Evolutionary conservation across 164 flowering plant genomes (phyloP).

Genomic region (Pachysandra terminalis): DNA sequence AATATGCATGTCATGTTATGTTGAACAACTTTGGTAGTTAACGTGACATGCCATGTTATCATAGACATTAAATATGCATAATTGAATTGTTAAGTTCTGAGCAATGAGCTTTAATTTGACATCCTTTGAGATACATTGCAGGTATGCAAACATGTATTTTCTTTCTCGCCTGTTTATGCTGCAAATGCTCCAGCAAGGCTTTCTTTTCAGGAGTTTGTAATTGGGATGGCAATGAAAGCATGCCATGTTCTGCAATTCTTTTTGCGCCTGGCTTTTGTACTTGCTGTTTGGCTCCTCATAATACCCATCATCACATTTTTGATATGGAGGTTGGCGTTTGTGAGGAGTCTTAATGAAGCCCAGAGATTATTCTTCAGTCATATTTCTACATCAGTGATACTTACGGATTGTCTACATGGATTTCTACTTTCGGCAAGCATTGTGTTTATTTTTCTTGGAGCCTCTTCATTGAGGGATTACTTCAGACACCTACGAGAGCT

Average conservation of each 20-base stretch:
- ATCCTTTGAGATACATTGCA: conserved; percentile 31
- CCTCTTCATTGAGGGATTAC: conserved; percentile 93
- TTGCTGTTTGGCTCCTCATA: conserved; percentile 91
- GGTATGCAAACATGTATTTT: conserved; percentile 96
- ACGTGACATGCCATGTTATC: no score
- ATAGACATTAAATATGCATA: no score
- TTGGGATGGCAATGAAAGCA: conserved; percentile 94
- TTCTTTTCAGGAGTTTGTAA: conserved; percentile 88
- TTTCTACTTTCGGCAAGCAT: conserved; percentile 96
- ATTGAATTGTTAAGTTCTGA: no score
- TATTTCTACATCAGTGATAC: conserved; percentile 69
- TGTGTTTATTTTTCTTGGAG: conserved; percentile 94
- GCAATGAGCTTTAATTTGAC: no score
- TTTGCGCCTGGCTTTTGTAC: conserved; percentile 92
- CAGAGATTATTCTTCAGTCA: conserved; percentile 84
- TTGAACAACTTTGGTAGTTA: no score
- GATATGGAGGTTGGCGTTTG: conserved; percentile 97
- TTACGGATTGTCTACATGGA: conserved; percentile 94
- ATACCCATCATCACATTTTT: conserved; percentile 97
- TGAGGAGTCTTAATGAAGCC: conserved; percentile 87
- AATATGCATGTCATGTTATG: no score
- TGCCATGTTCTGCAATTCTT: conserved; percentile 89
- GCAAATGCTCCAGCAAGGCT: conserved; percentile 95
- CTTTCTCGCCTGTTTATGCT: conserved; percentile 98
- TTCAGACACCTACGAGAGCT: conserved; percentile 85